Evolutionary conservation across 2,329 filamentous ascomycete species (phyloP), one percentile per base, ranked within the genome.

Genomic region (Zelopaecilomyces penicillatus): DNA sequence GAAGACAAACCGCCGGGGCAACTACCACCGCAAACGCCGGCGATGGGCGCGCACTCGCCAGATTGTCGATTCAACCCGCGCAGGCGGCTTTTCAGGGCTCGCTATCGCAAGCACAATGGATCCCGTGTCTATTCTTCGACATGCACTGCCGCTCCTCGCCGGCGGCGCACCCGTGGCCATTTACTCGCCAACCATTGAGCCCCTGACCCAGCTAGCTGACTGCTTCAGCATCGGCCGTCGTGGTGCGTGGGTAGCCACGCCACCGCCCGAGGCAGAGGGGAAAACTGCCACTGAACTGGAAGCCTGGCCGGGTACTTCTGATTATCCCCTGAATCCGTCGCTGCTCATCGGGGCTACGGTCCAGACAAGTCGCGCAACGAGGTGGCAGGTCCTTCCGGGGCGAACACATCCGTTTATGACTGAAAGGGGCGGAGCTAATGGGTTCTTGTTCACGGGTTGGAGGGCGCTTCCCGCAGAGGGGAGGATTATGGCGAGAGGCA

Each of bases 371-470:
- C 75, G 87, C 10, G 82, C 85, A 5, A 75, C 85, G 50, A 74
- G 79, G 43, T 97, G 88, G 87, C 93, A 98, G 69, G 90, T 96
- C 2, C 65, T 98, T 39, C 93, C 93, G 0, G 87, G 88, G 1
- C 73, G 93, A 43, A 97, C 93, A 42, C 93, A 98, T 67, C 93
- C 93, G 5, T 65, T 94, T 44, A 98, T 98, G 93, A 95, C 87
- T 48, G 82, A 82, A 33, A 76, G 78, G 35, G 93, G 93, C 19
- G 91, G 91, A 1, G 81, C 88, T 0, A 91, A 97, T 59, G 93
- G 93, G 0, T 98, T 87, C 62, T 62, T 98, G 4, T 89, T 97
- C 54, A 91, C 88, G 29, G 91, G 77, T 0, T 87, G 85, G 61
- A 78, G 82, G 53, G 88, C 93, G 1, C 68, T 91, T 38, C 93